phyloP scores from a whole-genome alignment of 768 basidiomycete genomes.

The Phallus indusiatus region DNA sequence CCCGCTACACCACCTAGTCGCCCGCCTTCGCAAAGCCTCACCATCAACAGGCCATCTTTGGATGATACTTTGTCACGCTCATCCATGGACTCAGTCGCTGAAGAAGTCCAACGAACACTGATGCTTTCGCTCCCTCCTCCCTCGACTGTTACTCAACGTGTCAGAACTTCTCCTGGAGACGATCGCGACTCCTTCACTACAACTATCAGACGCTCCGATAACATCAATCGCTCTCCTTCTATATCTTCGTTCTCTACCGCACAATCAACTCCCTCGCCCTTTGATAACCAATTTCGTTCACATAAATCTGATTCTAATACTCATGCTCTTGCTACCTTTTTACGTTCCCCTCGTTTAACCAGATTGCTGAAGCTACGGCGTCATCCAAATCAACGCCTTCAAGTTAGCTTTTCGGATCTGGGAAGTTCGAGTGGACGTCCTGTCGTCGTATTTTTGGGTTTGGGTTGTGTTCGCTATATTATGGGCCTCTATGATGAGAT shows the following conservation, averaged over 20 bases:
- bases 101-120: constrained; percentile 67
- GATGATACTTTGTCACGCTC: constrained; percentile 62
- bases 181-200: not conserved
- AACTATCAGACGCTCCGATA: constrained; percentile 4
- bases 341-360: constrained; percentile 80
- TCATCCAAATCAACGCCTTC: constrained; percentile 64
- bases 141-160: constrained; percentile 26
- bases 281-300: constrained; percentile 26
- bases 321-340: constrained; percentile 75
- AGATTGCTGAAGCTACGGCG: constrained; percentile 71
- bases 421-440: constrained; percentile 81
- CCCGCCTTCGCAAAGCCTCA: not conserved
- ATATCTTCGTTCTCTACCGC: constrained; percentile 17
- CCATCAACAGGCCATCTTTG: not conserved
- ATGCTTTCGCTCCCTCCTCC: constrained; percentile 40
- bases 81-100: constrained; percentile 79
- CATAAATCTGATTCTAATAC: constrained; percentile 50
- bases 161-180: constrained; percentile 16
- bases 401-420: constrained; percentile 89
- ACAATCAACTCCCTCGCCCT: constrained; percentile 17
- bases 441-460: constrained; percentile 82
- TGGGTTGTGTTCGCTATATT: constrained; percentile 91
- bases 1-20: not conserved
- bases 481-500: constrained; percentile 96
- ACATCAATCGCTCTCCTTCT: constrained; percentile 3